These are phyloP conservation scores for Fusarium nisikadoi DNA, from an alignment of 2,329 filamentous ascomycete genomes.

Conservation along the genomic window DNA sequence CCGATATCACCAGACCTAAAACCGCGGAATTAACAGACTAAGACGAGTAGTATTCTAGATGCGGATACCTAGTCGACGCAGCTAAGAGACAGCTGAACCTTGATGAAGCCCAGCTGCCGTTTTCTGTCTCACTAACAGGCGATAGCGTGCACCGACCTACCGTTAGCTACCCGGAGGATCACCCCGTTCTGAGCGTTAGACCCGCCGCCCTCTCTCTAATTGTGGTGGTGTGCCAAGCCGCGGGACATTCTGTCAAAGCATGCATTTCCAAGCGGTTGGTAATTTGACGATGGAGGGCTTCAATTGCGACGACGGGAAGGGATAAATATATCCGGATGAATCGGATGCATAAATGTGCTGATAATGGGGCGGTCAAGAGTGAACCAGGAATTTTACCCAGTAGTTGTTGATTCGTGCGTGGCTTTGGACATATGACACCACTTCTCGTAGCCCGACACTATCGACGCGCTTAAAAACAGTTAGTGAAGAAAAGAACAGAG, in stretches of 20 bases:
- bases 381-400: not conserved
- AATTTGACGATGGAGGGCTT: not conserved
- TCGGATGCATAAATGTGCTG: not conserved
- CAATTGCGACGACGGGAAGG: not conserved
- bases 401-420: not conserved
- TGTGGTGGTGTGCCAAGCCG: not conserved
- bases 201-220: not conserved
- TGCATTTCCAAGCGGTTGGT: not conserved
- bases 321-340: not conserved
- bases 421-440: not conserved
- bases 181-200: not conserved
- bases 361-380: not conserved
- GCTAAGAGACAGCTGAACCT: not conserved
- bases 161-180: not conserved
- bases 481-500: not conserved
- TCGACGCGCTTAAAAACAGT: not conserved
- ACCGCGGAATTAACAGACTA: not conserved
- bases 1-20: not conserved
- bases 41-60: not conserved
- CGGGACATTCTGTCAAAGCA: not conserved
- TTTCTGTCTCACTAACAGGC: not conserved
- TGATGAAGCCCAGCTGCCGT: not conserved
- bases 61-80: not conserved
- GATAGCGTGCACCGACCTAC: not conserved
- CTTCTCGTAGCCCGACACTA: not conserved